Percentiles rank a stretch among this genome's conserved stretches.
Conservation (phyloP, 1,284 basidiomycete genomes). For the Chalciporus piperatoides region DNA sequence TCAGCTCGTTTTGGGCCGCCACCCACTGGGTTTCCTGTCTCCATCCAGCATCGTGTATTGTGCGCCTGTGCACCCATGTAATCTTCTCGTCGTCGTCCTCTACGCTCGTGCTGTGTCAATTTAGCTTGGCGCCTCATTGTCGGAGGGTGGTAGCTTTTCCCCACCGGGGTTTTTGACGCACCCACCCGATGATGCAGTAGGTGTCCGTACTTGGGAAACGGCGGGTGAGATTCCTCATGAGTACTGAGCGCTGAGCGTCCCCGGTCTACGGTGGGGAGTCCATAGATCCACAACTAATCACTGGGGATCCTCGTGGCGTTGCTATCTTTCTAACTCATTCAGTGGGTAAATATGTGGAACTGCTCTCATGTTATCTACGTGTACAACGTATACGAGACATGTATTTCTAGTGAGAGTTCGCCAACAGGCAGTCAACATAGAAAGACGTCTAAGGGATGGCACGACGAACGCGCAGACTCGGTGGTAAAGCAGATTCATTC, state of each 20-base stretch:
- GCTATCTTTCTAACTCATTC: neutral
- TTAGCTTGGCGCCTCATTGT: neutral
- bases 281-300: neutral
- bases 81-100: neutral
- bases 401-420: neutral
- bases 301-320: too few relatives aligned
- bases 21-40: neutral
- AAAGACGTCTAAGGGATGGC: too few relatives aligned
- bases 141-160: slow-evolving; percentile 16
- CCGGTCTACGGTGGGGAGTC: too few relatives aligned
- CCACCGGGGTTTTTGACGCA: slow-evolving; percentile 13
- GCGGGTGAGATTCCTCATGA: neutral
- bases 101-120: neutral
- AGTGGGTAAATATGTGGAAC: neutral
- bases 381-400: neutral
- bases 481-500: neutral
- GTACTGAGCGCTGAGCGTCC: neutral
- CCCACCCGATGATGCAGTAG: slow-evolving; percentile 10
- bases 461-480: neutral
- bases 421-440: neutral
- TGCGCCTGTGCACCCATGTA: slow-evolving; percentile 1
- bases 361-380: neutral
- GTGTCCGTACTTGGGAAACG: neutral
- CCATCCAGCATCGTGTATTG: neutral
- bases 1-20: neutral